Conservation (phyloP, 768 basidiomycete species). For the Tremella mesenterica region DNA sequence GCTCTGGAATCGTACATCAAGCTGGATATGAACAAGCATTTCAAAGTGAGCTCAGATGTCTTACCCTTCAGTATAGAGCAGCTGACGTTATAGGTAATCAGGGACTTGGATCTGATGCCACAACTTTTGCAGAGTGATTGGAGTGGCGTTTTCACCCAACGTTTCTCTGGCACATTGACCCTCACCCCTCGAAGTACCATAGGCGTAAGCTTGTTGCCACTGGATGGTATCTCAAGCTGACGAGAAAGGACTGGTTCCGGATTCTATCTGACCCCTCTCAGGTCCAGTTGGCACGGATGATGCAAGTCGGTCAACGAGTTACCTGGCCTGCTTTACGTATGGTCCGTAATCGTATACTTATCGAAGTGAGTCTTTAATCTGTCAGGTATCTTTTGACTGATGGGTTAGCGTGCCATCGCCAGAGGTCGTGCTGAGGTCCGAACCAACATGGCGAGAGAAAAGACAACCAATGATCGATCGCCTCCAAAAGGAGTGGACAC, state of each 20-base stretch:
- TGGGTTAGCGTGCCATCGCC: slow-evolving; percentile 63
- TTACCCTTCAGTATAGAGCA: neutral
- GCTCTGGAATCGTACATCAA: slow-evolving; percentile 93
- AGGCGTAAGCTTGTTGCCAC: slow-evolving; percentile 48
- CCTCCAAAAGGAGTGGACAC: slow-evolving; percentile 9
- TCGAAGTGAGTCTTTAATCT: slow-evolving; percentile 30
- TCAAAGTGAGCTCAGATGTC: slow-evolving; percentile 55
- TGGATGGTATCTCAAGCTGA: slow-evolving; percentile 11
- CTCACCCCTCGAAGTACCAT: slow-evolving; percentile 57
- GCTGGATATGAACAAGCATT: slow-evolving; percentile 91
- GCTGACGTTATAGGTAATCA: slow-evolving; percentile 56
- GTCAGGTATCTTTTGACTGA: slow-evolving; percentile 6
- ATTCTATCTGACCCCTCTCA: slow-evolving; percentile 77
- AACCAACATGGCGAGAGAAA: slow-evolving; percentile 49
- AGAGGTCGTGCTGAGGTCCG: slow-evolving; percentile 68
- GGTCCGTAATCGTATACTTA: slow-evolving; percentile 71
- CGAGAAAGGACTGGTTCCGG: slow-evolving; percentile 66
- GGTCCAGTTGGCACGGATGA: slow-evolving; percentile 72
- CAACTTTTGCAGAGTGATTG: slow-evolving; percentile 87
- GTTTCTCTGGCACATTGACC: slow-evolving; percentile 56
- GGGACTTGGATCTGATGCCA: slow-evolving; percentile 92
- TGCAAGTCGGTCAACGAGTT: slow-evolving; percentile 73
- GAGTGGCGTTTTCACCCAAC: slow-evolving; percentile 91
- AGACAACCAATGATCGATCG: slow-evolving; percentile 29
- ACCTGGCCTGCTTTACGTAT: slow-evolving; percentile 97